Conservation (phyloP, 129 eudicot genomes). For the Sambucus nigra region DNA sequence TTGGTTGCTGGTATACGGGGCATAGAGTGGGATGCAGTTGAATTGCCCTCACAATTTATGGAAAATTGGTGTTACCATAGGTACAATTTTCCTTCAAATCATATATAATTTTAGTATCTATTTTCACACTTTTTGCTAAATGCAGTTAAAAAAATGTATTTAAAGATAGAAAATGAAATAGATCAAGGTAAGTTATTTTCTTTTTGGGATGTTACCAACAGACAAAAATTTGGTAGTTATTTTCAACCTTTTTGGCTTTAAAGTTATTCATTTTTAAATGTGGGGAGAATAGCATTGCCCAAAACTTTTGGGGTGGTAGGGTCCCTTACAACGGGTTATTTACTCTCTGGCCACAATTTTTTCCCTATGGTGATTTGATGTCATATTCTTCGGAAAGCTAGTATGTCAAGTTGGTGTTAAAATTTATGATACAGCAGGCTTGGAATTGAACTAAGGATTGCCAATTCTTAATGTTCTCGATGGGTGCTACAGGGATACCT, state of each 20-base stretch:
- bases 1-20: constrained; percentile 97
- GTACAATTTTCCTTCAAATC: constrained; percentile 19
- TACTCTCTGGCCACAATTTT: background rate
- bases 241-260: background rate
- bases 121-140: no score
- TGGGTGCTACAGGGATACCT: constrained; percentile 59
- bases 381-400: background rate
- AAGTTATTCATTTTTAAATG: background rate
- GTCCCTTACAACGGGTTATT: no score
- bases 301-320: no score
- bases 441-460: background rate
- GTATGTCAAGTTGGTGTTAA: background rate
- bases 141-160: no score
- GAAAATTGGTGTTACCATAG: constrained; percentile 99
- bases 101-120: no score
- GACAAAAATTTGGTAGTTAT: no score
- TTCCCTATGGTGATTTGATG: background rate
- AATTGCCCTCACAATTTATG: constrained; percentile 97
- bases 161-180: background rate
- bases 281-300: background rate
- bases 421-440: no score
- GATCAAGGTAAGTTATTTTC: background rate
- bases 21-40: constrained; percentile 99
- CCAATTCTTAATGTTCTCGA: no score
- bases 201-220: no score